These are phyloP conservation scores for Coniella lustricola DNA, from an alignment of 2,329 filamentous ascomycete species.

Conservation along the genomic window DNA sequence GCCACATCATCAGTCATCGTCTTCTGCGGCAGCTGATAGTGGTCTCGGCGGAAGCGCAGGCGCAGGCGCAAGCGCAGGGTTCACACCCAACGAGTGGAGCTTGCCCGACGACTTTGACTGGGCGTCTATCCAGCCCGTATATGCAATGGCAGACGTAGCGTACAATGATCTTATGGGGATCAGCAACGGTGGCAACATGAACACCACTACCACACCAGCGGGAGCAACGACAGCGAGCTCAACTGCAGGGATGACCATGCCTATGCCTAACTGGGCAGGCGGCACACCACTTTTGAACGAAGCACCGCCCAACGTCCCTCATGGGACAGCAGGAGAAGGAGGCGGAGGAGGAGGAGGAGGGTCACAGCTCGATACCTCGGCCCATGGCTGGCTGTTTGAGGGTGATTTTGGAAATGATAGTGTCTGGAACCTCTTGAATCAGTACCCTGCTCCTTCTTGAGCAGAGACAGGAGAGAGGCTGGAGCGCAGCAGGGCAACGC, in stretches of 20 bases:
- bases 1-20: no score
- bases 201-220: background rate
- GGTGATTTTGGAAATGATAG: constrained; percentile 25
- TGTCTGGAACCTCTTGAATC: constrained; percentile 25
- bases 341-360: background rate
- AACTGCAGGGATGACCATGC: constrained; percentile 2
- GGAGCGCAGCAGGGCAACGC: no score
- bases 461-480: no score
- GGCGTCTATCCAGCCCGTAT: constrained; percentile 45
- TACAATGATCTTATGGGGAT: constrained; percentile 49
- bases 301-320: background rate
- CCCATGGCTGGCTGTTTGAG: constrained; percentile 20
- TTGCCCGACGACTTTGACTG: constrained; percentile 42
- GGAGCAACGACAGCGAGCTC: constrained; percentile 16
- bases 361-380: no score
- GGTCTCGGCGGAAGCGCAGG: no score
- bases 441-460: constrained; percentile 22
- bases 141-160: constrained; percentile 49
- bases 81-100: constrained; percentile 28
- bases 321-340: constrained; percentile 2
- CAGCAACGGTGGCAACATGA: constrained; percentile 19
- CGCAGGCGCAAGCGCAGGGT: background rate
- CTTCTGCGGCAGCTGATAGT: no score
- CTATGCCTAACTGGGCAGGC: constrained; percentile 17
- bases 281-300: constrained; percentile 10